These are phyloP conservation scores for Oryza glumipatula DNA, from an alignment of 176 grass and related monocot species.

Conservation along the genomic window DNA sequence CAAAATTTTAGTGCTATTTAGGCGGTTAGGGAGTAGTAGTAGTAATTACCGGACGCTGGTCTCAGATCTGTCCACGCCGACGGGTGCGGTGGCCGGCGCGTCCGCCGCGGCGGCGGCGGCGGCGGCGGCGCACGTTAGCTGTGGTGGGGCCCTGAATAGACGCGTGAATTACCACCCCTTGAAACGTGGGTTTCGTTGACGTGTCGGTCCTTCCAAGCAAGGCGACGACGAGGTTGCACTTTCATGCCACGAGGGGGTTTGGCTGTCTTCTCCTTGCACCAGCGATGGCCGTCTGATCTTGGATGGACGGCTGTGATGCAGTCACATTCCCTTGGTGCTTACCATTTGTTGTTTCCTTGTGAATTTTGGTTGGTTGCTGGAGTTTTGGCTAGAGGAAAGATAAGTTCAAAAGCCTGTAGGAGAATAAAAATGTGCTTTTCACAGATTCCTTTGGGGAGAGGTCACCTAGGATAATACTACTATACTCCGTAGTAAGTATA, in stretches of 20 bases:
- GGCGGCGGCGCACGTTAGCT: not conserved
- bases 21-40: not conserved
- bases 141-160: slow-evolving; percentile 35
- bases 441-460: slow-evolving; percentile 13
- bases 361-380: no score
- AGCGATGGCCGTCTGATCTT: slow-evolving; percentile 3
- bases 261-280: not conserved
- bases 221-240: not conserved
- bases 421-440: not conserved
- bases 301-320: not conserved
- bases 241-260: not conserved
- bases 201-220: slow-evolving; percentile 36
- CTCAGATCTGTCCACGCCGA: slow-evolving; percentile 33
- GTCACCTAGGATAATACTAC: not conserved
- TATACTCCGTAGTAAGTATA: not conserved
- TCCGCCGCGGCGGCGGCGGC: not conserved
- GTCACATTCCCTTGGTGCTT: not conserved
- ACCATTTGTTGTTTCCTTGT: not conserved
- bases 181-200: not conserved
- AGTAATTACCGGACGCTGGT: not conserved
- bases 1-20: not conserved
- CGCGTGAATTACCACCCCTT: slow-evolving; percentile 25
- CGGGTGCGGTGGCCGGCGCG: not conserved
- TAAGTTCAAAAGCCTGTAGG: not conserved
- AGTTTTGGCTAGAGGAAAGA: not conserved